Percentiles rank a stretch among this genome's conserved stretches.
phyloP scores from a whole-genome alignment of 139 green algal species.

The Pleodorina starrii region DNA sequence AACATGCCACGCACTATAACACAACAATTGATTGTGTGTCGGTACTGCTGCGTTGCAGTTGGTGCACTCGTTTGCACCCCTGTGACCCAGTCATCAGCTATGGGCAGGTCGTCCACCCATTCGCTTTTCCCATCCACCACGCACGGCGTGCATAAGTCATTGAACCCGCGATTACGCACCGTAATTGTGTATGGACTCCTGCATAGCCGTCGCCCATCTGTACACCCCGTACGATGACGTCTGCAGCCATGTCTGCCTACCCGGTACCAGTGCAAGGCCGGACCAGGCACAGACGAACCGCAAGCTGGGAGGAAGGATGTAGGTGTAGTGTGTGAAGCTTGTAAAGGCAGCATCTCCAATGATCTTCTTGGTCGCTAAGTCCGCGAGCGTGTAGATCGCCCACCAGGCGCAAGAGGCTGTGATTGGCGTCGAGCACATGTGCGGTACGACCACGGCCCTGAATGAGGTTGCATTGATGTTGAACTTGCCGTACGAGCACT shows the following conservation, averaged over 20 bases:
- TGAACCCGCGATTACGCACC: not conserved
- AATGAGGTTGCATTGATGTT: not conserved
- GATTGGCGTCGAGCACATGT: not conserved
- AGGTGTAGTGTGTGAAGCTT: slow-evolving; percentile 6
- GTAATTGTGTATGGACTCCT: not conserved
- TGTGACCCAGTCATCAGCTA: no score
- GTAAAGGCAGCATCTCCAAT: not conserved
- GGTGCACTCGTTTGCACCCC: not conserved
- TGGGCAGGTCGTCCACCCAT: no score
- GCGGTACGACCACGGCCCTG: not conserved
- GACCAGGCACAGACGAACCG: not conserved
- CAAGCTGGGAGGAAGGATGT: not conserved
- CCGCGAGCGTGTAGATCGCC: not conserved
- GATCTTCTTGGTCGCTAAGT: not conserved
- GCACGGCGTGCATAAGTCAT: not conserved
- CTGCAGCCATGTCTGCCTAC: slow-evolving; percentile 28
- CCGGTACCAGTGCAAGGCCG: slow-evolving; percentile 11
- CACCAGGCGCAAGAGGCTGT: not conserved
- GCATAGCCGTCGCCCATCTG: slow-evolving; percentile 7
- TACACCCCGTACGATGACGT: not conserved
- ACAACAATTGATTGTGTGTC: not conserved
- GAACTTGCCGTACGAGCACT: slow-evolving; percentile 21
- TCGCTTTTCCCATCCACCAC: not conserved
- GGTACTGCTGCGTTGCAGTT: not conserved
- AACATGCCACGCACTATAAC: no score